Conservation (phyloP, 2,329 filamentous ascomycete species). For the Penicillium nordicum region DNA sequence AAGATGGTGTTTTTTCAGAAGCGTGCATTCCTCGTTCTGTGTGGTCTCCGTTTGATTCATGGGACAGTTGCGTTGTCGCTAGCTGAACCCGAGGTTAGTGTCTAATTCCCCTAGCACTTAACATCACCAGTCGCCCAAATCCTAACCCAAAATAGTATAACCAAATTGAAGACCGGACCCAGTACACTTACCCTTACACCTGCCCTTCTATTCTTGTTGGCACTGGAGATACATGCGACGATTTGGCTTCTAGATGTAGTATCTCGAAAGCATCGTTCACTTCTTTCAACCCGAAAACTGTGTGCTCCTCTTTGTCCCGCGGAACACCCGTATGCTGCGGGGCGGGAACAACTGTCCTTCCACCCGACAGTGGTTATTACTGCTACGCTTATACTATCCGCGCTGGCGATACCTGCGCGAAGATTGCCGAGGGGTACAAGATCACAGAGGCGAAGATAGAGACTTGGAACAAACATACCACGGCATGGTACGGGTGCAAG, state of each 20-base stretch:
- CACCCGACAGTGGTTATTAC: not conserved
- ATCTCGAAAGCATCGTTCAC: not conserved
- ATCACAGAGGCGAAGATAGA: conserved; percentile 1
- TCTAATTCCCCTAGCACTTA: too few relatives aligned
- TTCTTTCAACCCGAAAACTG: not conserved
- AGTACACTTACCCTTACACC: not conserved
- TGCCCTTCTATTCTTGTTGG: not conserved
- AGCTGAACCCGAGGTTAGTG: not conserved
- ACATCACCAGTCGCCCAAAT: not conserved
- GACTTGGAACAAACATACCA: not conserved
- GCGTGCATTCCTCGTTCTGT: not conserved
- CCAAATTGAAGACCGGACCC: not conserved
- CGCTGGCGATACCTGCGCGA: not conserved
- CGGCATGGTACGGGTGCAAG: not conserved
- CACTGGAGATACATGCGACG: not conserved
- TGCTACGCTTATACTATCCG: not conserved
- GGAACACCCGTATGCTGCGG: conserved; percentile 1
- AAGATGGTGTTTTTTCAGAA: not conserved
- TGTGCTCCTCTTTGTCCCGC: not conserved
- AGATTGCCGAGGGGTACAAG: not conserved
- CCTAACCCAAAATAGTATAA: not conserved
- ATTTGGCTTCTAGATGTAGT: not conserved
- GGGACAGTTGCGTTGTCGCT: not conserved
- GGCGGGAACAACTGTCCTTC: not conserved
- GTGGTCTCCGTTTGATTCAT: not conserved